A percentile compares a stretch with the other conserved stretches of the same genome.
Conservation (phyloP, 1,284 basidiomycete species). For the Cutaneotrichosporon dermatis region DNA sequence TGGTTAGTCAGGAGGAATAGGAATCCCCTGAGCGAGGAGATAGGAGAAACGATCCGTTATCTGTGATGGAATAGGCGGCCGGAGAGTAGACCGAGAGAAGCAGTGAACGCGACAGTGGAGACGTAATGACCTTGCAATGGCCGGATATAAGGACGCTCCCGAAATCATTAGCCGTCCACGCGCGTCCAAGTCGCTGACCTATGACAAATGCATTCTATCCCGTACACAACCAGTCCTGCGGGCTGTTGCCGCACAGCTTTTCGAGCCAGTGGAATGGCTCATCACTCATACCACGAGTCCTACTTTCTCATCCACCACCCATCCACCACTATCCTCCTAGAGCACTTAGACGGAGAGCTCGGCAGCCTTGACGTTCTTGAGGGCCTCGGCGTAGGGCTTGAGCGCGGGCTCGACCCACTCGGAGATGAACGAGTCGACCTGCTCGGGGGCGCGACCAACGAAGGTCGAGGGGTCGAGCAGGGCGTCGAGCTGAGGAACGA, state of each 20-base stretch:
- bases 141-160: too few relatives aligned
- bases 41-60: too few relatives aligned
- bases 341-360: conserved; percentile 52
- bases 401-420: conserved; percentile 90
- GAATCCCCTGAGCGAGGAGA: too few relatives aligned
- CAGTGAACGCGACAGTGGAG: too few relatives aligned
- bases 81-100: too few relatives aligned
- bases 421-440: conserved; percentile 81
- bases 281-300: too few relatives aligned
- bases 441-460: conserved; percentile 84
- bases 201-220: background rate
- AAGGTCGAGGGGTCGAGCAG: conserved; percentile 76
- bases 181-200: too few relatives aligned
- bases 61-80: too few relatives aligned
- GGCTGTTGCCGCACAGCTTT: background rate
- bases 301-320: background rate
- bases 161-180: too few relatives aligned
- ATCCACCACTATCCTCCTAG: background rate
- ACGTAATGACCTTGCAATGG: too few relatives aligned
- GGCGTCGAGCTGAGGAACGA: conserved; percentile 52
- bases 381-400: conserved; percentile 58
- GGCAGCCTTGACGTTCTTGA: conserved; percentile 59
- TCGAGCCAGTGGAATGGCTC: background rate
- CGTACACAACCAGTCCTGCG: background rate
- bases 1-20: too few relatives aligned